Base-by-base conservation (phyloP, 2,329 filamentous ascomycete species). In the Pseudogymnoascus sp. region DNA sequence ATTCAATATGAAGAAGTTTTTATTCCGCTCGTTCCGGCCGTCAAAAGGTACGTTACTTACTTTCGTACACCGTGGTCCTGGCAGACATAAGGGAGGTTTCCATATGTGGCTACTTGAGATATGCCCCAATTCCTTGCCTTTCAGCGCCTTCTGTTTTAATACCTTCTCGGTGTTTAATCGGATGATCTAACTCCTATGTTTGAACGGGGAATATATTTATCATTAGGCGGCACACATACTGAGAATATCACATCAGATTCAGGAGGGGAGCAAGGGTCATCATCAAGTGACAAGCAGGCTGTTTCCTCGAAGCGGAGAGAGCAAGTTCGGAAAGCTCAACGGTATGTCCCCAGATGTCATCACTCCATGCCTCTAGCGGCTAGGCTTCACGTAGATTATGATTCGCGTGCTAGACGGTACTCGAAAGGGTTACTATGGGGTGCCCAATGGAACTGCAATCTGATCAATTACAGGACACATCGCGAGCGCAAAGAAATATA, bases 401-500 rank as follows among this genome's bases (percentile, higher is more conserved):
- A 31, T 53, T 31, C 23, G 14, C 47, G 8, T 23, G 5, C 16
- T 56, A 8, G n/a, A 33, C 8, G 4, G 1, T 31, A 33, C 14
- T 53, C n/a, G 2, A 12, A 10, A 12, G 5, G 47, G 33, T 31
- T 35, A 35, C 8, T 12, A 3, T 33, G 10, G 28, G 8, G 4
- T 18, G n/a, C 25, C 25, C n/a, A 18, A 53, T 14, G 16, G 47
- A 53, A 28, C 50, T 18, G 10, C 21, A 35, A 18, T 21, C 28
- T 3, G 10, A 16, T 33, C 25, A 35, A 33, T 33, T 35, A 0
- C 44, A 73, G 71, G 40, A 68, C 68, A 4, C 73, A 73, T 59
- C 71, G 72, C 10, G 69, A 71, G 1, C 71, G 72, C 14, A 73
- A 71, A 35, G 69, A 71, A 53, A 65, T 63, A 21, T 73, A 73